Percentiles rank a stretch among this genome's conserved stretches.
These are phyloP conservation scores for Leccinum colubrinum DNA, from an alignment of 1,284 basidiomycete species.

Conservation along the genomic window DNA sequence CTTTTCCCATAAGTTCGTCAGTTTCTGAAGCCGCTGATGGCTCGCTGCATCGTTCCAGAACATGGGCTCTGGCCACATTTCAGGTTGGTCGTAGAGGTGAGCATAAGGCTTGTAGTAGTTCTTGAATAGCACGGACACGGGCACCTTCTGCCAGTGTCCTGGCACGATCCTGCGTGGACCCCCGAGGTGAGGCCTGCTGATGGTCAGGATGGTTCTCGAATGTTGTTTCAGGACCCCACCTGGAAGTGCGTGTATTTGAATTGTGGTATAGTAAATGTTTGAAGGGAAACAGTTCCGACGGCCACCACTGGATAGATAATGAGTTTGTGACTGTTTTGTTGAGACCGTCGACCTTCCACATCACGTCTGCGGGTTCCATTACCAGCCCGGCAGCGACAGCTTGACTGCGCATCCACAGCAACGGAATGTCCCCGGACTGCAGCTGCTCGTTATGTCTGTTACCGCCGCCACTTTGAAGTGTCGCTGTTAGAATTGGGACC, in stretches of 20 bases:
- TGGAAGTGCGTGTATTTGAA: constrained; percentile 18
- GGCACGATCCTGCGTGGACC: too few relatives aligned
- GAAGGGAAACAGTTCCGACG: constrained; percentile 28
- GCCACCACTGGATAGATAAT: constrained; percentile 26
- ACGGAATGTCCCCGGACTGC: constrained; percentile 32
- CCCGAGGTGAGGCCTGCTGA: too few relatives aligned
- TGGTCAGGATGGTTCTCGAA: constrained; percentile 10
- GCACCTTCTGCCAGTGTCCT: too few relatives aligned
- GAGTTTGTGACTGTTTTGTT: constrained; percentile 24
- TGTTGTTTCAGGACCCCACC: constrained; percentile 6
- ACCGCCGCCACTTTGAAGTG: constrained; percentile 28
- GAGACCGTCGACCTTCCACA: constrained; percentile 31
- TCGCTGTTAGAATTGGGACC: constrained; percentile 1
- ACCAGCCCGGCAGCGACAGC: constrained; percentile 24
- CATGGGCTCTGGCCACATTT: too few relatives aligned
- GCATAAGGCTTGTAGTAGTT: too few relatives aligned
- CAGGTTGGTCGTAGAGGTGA: too few relatives aligned
- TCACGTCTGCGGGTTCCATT: constrained; percentile 23
- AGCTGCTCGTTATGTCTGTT: constrained; percentile 27
- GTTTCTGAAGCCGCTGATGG: too few relatives aligned
- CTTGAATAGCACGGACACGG: too few relatives aligned
- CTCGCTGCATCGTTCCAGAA: too few relatives aligned
- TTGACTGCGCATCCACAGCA: constrained; percentile 35
- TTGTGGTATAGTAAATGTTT: constrained; percentile 29
- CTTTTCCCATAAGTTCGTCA: too few relatives aligned